Evolutionary conservation across 2,329 filamentous ascomycete species (phyloP), one percentile per base, ranked within the genome.

Genomic region (Phyllosticta citrichinensis): DNA sequence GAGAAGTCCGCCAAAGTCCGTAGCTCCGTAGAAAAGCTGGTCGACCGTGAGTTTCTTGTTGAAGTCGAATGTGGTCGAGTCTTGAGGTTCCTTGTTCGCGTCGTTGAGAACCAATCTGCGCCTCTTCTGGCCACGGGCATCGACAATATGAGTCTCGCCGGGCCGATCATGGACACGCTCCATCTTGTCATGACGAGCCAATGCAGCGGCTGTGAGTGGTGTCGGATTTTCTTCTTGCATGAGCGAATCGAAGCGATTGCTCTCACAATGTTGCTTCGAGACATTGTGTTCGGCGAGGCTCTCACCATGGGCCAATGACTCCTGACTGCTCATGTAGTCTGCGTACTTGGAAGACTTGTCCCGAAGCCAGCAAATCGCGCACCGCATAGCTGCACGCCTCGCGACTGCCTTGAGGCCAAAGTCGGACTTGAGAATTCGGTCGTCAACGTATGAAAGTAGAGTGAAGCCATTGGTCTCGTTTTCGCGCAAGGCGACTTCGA

Each of bases 381-480:
- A 76, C 14, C 79, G 74, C 2, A 94, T 71, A 1, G 79, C 80
- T 53, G 77, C 76, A 62, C 84, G 81, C 63, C 87, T 83, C 2
- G 81, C 82, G 20, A 85, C 72, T 3, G 80, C 77, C 50, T 72
- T 80, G 60, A 92, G 75, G 1, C 78, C 80, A 19, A 90, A 76
- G 6, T 82, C 81, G 35, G 84, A 78, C 12, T 77, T 72, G 14
- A 85, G 73, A 0, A 76, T 74, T 2, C 69, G 64, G 50, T 76
- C 75, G 22, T 81, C 73, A 11, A 87, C 77, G 35, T 80, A 76
- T 24, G 80, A 83, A 1, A 93, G 75, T 0, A 92, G 77, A 0
- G 81, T 78, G 53, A 83, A 77, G 1, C 89, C 89, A 60, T 86
- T 83, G 5, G 93, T 77, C 8, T 85, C 79, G 60, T 89, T 80